Base-by-base conservation (phyloP, 2,329 filamentous ascomycete species). In the Aureobasidium lini region DNA sequence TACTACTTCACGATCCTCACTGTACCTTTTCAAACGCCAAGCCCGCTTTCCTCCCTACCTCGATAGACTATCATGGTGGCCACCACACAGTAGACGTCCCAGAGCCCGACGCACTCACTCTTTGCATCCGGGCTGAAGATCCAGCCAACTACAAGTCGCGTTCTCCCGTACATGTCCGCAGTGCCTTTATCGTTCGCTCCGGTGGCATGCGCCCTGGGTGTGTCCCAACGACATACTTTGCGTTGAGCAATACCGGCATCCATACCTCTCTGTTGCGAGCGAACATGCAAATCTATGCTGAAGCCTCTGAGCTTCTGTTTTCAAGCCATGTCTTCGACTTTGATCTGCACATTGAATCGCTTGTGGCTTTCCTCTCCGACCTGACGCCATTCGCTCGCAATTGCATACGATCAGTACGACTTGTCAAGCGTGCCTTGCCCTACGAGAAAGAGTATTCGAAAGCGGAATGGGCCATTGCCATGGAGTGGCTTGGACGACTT, bases 281-380 rank as follows among this genome's bases (percentile, higher is more conserved):
- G 2, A 70, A 67, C 61, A 73, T 73, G 42, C 74, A 74, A 57
- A 73, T 84, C 53, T 75, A 85, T 67, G 72, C 75, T 61, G 84
- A 86, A 68, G 79, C 80, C n/a, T 72, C 79, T 4, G 75, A 79
- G 60, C 67, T 82, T 15, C 72, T 87, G 3, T 87, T 86, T 69
- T 75, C 73, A 7, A 72, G 69, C 59, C 81, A 84, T 67, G 73
- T 73, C 0, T 86, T 86, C 68, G 78, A 81, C 65, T 87, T 87
- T 68, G 80, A 79, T 62, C 76, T 76, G 49, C 76, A 83, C 69
- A 75, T 86, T 63, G 84, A 86, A 69, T 81, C 83, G 15, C 76
- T 84, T 6, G 76, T 79, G 1, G 82, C 83, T 0, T 86, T 86
- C 67, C 73, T 87, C 40, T 72, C 74, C 34, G 82, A 86, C 67